phyloP scores from a whole-genome alignment of 306 rosid species.

The Gastrolobium villosum region DNA sequence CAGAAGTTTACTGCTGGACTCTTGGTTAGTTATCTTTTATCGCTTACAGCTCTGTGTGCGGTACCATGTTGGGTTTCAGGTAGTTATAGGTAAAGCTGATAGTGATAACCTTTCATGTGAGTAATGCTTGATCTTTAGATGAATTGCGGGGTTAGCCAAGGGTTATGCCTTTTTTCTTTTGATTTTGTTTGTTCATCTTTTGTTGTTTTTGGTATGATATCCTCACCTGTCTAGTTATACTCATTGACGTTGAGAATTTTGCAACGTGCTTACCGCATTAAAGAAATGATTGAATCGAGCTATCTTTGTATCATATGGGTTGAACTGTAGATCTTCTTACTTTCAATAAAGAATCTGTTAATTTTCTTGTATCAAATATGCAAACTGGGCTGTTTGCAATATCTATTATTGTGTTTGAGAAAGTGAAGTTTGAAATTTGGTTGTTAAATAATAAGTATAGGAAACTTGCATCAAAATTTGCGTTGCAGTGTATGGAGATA shows the following conservation, averaged over 20 bases:
- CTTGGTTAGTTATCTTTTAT: neutral
- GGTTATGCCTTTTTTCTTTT: neutral
- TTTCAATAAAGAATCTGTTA: slow-evolving; percentile 4
- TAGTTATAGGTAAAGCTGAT: slow-evolving; percentile 4
- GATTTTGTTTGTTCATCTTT: neutral
- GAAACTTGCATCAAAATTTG: no score
- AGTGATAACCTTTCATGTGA: neutral
- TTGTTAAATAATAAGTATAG: no score
- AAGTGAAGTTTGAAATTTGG: neutral
- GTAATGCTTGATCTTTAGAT: neutral
- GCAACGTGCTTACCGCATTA: neutral
- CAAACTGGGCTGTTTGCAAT: neutral
- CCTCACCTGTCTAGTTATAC: neutral
- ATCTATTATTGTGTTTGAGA: neutral
- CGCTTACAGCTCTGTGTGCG: neutral
- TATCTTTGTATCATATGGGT: slow-evolving; percentile 11
- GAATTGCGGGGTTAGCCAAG: neutral
- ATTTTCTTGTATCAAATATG: neutral
- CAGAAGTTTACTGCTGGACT: neutral
- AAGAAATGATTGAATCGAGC: slow-evolving; percentile 16
- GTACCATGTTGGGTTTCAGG: slow-evolving; percentile 11
- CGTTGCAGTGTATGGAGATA: no score
- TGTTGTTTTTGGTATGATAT: neutral
- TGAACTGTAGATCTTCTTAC: neutral
- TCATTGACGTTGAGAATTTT: slow-evolving; percentile 4